These are phyloP conservation scores for Aquilaria malaccensis DNA, from an alignment of 345 rosid genomes.

Conservation along the genomic window DNA sequence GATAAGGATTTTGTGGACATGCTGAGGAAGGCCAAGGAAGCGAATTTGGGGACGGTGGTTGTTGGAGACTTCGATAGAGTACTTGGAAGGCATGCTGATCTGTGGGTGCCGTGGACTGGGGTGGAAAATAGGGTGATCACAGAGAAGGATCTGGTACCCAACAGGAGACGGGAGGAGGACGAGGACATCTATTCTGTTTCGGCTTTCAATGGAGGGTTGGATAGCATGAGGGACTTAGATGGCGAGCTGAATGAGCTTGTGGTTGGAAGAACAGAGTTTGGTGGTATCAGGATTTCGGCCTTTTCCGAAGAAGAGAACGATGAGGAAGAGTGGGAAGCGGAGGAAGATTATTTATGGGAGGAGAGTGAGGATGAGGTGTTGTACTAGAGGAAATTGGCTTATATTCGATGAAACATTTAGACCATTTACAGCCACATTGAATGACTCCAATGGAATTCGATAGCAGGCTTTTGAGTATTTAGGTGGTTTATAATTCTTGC, in stretches of 20 bases:
- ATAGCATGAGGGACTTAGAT: conserved; percentile 28
- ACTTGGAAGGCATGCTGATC: conserved; percentile 67
- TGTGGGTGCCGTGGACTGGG: conserved; percentile 88
- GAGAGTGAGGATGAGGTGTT: conserved; percentile 36
- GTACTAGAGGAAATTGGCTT: conserved; percentile 17
- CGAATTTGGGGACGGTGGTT: conserved; percentile 72
- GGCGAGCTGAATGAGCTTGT: conserved; percentile 33
- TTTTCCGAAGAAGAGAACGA: conserved; percentile 73
- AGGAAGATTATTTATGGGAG: conserved; percentile 30
- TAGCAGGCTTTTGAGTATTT: too few species aligned
- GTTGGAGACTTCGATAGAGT: conserved; percentile 67
- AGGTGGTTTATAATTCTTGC: too few species aligned
- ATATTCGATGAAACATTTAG: conserved; percentile 7
- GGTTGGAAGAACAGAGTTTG: conserved; percentile 38
- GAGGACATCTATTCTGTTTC: conserved; percentile 41
- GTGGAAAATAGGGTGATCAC: conserved; percentile 71
- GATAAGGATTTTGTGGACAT: conserved; percentile 73
- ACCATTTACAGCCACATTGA: too few species aligned
- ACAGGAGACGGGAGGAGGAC: conserved; percentile 25
- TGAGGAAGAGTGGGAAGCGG: conserved; percentile 34
- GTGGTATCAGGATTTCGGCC: conserved; percentile 40
- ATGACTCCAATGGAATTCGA: too few species aligned
- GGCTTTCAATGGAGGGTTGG: conserved; percentile 27
- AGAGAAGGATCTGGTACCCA: conserved; percentile 66
- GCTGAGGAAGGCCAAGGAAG: conserved; percentile 75